Percentiles rank a stretch among this genome's conserved stretches.
These are phyloP conservation scores for Carex parvula DNA, from an alignment of 176 grass and related monocot genomes.

Conservation along the genomic window DNA sequence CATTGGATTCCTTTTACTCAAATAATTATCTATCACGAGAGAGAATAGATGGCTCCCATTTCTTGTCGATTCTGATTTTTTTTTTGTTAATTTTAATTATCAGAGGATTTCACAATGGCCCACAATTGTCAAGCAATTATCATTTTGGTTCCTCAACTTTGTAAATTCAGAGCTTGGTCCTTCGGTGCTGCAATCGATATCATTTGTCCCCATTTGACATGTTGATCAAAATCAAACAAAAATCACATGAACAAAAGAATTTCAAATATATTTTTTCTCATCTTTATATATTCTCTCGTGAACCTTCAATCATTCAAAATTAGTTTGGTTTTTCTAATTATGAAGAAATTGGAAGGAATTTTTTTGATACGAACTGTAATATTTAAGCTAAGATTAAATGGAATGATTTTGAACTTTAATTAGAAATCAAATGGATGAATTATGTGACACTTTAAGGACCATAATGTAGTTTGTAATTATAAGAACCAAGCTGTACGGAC, in stretches of 20 bases:
- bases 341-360: not conserved
- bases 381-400: not conserved
- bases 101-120: not conserved
- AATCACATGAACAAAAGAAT: not conserved
- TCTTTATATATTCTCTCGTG: not conserved
- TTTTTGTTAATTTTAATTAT: constrained; percentile 3
- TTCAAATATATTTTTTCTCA: not conserved
- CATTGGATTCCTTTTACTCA: constrained; percentile 27
- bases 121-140: not conserved
- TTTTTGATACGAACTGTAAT: not conserved
- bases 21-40: constrained; percentile 31
- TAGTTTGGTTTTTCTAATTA: not conserved
- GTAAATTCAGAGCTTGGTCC: not conserved
- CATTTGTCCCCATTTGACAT: not conserved
- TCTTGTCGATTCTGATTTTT: constrained; percentile 15
- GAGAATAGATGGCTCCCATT: constrained; percentile 9
- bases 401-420: not conserved
- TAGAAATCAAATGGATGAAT: not conserved
- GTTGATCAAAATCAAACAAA: not conserved
- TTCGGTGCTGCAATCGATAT: not conserved
- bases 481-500: not conserved
- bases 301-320: not conserved
- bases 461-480: not conserved
- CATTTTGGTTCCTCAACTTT: not conserved
- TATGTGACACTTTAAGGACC: not conserved